Conservation (phyloP, 805 yeast genomes). For the Sugiyamaella valdiviana region DNA sequence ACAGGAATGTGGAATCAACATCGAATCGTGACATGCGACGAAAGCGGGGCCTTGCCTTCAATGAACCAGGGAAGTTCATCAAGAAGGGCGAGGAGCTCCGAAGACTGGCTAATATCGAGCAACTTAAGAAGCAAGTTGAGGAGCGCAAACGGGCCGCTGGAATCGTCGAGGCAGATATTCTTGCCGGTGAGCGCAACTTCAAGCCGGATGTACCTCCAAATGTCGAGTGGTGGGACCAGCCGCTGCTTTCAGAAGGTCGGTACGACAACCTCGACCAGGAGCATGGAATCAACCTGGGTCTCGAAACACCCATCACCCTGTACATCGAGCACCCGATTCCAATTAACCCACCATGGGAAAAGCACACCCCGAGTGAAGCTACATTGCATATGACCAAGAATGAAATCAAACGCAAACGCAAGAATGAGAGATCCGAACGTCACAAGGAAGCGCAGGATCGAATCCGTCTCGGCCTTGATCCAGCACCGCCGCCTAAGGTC, state of each 20-base stretch:
- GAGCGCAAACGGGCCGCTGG: slow-evolving; percentile 28
- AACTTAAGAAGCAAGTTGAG: slow-evolving; percentile 32
- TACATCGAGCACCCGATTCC: slow-evolving; percentile 82
- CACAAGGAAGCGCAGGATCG: slow-evolving; percentile 71
- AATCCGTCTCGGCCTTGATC: slow-evolving; percentile 71
- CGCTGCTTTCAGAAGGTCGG: slow-evolving; percentile 41
- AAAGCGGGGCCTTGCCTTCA: slow-evolving; percentile 44
- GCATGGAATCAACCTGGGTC: neutral
- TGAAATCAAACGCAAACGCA: slow-evolving; percentile 68
- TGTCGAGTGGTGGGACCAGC: slow-evolving; percentile 88
- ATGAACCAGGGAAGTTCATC: slow-evolving; percentile 58
- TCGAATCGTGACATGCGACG: slow-evolving; percentile 10
- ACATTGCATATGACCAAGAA: slow-evolving; percentile 63
- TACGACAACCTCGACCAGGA: slow-evolving; percentile 19
- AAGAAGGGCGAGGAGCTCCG: slow-evolving; percentile 49
- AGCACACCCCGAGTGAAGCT: slow-evolving; percentile 35
- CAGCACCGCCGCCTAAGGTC: slow-evolving; percentile 87
- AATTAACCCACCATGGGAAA: slow-evolving; percentile 52
- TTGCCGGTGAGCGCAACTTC: slow-evolving; percentile 52
- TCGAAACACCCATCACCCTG: slow-evolving; percentile 42
- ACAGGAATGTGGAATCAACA: slow-evolving; percentile 15
- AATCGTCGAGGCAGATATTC: slow-evolving; percentile 47
- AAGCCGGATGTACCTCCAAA: slow-evolving; percentile 48
- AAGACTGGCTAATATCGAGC: slow-evolving; percentile 32
- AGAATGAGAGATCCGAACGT: slow-evolving; percentile 56